Evolutionary conservation across 2,329 filamentous ascomycete species (phyloP), one percentile per base, ranked within the genome.

Genomic region (Taxawa tesnikishii): DNA sequence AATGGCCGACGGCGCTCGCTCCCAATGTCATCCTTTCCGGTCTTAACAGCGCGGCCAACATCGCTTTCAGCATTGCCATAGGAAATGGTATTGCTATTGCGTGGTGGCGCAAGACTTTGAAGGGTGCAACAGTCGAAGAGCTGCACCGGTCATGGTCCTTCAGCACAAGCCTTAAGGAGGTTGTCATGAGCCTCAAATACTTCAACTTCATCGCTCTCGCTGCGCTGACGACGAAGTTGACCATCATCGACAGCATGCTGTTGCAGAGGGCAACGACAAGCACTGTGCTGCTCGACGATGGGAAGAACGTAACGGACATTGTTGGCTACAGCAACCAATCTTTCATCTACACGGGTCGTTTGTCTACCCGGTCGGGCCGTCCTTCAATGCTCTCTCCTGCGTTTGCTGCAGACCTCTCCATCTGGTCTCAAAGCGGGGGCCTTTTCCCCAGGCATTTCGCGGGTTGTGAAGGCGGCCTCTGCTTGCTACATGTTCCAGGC

Each of bases 181-280:
- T 46, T 3, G 21, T 43, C 4, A 28, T 46, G 1, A 38, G 31
- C 3, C 43, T 37, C 13, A 44, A 37, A 32, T 43, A 42, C 36
- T 47, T 48, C 40, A 48, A 48, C 33, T 18, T 46, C 23, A 46
- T 47, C 15, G 45, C 44, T 5, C 33, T 48, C 3, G 43, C 45
- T 1, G 45, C 45, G 3, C 38, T 48, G 5, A 37, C 38, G 3
- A 33, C 44, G 4, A 47, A 48, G 23, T 33, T 48, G 10, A 45
- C 43, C 11, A 43, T 48, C 31, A 40, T 47, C 16, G 45, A 48
- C 15, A 37, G 40, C n/a, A 28, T 40, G 1, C 38, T 47, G 1
- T 34, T 48, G 9, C 45, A 48, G 19, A 37, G 39, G 24, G 41
- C 44, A 7, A 38, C 38, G 18, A 19, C 23, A n/a, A n/a, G n/a